Conservation (phyloP, 257 asterid genomes). For the Eucommia ulmoides region DNA sequence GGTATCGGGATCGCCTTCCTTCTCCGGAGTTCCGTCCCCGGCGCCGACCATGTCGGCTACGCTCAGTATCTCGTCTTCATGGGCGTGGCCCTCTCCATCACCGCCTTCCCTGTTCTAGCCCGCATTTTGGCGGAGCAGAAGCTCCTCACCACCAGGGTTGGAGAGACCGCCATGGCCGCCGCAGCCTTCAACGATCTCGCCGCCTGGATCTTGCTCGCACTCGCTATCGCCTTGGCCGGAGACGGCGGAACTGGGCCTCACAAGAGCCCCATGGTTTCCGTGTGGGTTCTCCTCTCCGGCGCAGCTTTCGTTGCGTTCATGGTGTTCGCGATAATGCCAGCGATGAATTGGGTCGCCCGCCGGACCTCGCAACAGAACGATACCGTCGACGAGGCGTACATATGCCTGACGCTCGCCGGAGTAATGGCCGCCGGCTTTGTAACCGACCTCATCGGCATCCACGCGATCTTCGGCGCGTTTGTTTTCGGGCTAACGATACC, state of each 20-base stretch:
- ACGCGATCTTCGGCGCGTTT: constrained; percentile 52
- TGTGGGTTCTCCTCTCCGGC: constrained; percentile 44
- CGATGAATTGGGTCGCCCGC: constrained; percentile 35
- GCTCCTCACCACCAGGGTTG: constrained; percentile 43
- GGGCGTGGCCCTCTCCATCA: constrained; percentile 56
- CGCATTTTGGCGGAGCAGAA: constrained; percentile 54
- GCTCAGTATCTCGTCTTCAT: constrained; percentile 32
- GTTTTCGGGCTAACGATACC: constrained; percentile 52
- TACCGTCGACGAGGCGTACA: constrained; percentile 29
- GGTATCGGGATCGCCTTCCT: constrained; percentile 34
- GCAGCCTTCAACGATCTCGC: constrained; percentile 55
- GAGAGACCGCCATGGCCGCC: constrained; percentile 62
- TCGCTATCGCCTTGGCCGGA: constrained; percentile 48
- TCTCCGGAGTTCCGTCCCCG: constrained; percentile 23
- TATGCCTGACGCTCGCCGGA: constrained; percentile 38
- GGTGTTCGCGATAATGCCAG: constrained; percentile 38
- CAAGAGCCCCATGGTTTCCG: constrained; percentile 29
- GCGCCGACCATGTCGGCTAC: constrained; percentile 30
- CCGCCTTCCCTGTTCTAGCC: constrained; percentile 62
- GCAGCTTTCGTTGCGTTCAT: constrained; percentile 31
- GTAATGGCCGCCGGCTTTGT: constrained; percentile 45
- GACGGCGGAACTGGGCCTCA: constrained; percentile 23
- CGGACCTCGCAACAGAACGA: constrained; percentile 22
- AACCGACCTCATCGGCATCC: constrained; percentile 59
- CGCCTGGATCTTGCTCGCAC: constrained; percentile 61